Conservation (phyloP, 2,329 filamentous ascomycete species). For the Cephalotrichum gorgonifer region DNA sequence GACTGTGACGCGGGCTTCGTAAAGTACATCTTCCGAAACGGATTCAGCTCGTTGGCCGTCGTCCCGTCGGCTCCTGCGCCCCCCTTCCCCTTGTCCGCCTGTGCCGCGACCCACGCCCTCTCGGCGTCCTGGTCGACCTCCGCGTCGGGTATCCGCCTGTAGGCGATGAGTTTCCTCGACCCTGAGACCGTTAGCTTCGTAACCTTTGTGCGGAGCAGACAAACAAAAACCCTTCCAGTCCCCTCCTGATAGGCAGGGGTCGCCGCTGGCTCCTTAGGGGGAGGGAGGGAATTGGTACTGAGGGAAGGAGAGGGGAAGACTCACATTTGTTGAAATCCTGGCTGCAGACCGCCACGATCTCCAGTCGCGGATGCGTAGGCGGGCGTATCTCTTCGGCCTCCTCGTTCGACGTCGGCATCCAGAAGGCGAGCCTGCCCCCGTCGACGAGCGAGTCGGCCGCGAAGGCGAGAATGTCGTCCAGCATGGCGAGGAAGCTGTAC, state of each 20-base stretch:
- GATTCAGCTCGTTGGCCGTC: slow-evolving; percentile 49
- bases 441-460: slow-evolving; percentile 67
- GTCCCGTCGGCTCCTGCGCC: too few species aligned
- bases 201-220: too few species aligned
- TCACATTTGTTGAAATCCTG: slow-evolving; percentile 86
- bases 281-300: background rate
- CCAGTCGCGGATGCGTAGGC: slow-evolving; percentile 65
- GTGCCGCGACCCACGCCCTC: slow-evolving; percentile 13
- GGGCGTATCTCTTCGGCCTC: slow-evolving; percentile 66
- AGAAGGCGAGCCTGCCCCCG: slow-evolving; percentile 75
- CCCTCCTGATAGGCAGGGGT: too few species aligned
- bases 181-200: slow-evolving; percentile 36
- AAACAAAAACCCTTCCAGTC: too few species aligned
- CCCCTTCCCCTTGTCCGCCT: slow-evolving; percentile 16
- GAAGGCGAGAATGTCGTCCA: slow-evolving; percentile 83
- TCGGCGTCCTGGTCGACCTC: slow-evolving; percentile 37
- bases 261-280: too few species aligned
- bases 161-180: slow-evolving; percentile 83
- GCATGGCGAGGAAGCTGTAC: slow-evolving; percentile 84
- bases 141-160: slow-evolving; percentile 57
- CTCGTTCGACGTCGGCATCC: slow-evolving; percentile 90
- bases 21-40: slow-evolving; percentile 50
- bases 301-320: slow-evolving; percentile 10
- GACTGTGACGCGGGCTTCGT: slow-evolving; percentile 37
- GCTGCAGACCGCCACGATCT: slow-evolving; percentile 65